phyloP scores from a whole-genome alignment of 495 filamentous ascomycete genomes.

The Hypoxylon crocopeplum region DNA sequence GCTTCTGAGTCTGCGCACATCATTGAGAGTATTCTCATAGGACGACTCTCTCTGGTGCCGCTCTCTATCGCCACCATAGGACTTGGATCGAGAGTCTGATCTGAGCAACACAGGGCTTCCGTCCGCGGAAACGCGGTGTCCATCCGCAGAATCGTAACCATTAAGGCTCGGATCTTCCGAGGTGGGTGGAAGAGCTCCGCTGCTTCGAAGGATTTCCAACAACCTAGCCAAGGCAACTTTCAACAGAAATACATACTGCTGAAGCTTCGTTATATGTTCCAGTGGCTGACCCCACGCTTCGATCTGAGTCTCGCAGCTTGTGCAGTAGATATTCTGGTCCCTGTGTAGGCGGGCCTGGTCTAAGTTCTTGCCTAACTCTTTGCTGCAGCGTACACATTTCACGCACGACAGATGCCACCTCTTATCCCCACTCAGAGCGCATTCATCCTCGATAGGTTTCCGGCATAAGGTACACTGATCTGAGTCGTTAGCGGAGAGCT shows the following conservation, averaged over 20 bases:
- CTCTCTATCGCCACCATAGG: conserved; percentile 68
- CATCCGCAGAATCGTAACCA: conserved; percentile 71
- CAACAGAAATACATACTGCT: conserved; percentile 93
- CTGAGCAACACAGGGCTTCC: conserved; percentile 57
- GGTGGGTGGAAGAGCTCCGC: conserved; percentile 77
- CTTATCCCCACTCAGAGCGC: conserved; percentile 70
- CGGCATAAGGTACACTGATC: conserved; percentile 83
- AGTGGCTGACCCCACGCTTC: conserved; percentile 47
- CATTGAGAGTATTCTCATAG: conserved; percentile 94
- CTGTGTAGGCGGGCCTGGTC: conserved; percentile 69
- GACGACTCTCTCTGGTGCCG: conserved; percentile 69
- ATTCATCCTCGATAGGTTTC: conserved; percentile 93
- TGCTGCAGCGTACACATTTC: conserved; percentile 74
- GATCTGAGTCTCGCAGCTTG: conserved; percentile 58
- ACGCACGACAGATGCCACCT: conserved; percentile 87
- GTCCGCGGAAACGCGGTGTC: conserved; percentile 58
- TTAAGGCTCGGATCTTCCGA: conserved; percentile 78
- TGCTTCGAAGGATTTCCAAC: conserved; percentile 82
- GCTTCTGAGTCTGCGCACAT: conserved; percentile 88
- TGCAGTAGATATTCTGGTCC: conserved; percentile 73
- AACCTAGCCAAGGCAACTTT: conserved; percentile 90
- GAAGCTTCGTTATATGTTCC: conserved; percentile 77
- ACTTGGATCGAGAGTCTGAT: conserved; percentile 74
- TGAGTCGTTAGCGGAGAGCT: conserved; percentile 77
- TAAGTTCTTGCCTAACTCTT: conserved; percentile 69